Evolutionary conservation across 1,284 basidiomycete species (phyloP), one percentile per base, ranked within the genome.

Genomic region (Boletus smithii): DNA sequence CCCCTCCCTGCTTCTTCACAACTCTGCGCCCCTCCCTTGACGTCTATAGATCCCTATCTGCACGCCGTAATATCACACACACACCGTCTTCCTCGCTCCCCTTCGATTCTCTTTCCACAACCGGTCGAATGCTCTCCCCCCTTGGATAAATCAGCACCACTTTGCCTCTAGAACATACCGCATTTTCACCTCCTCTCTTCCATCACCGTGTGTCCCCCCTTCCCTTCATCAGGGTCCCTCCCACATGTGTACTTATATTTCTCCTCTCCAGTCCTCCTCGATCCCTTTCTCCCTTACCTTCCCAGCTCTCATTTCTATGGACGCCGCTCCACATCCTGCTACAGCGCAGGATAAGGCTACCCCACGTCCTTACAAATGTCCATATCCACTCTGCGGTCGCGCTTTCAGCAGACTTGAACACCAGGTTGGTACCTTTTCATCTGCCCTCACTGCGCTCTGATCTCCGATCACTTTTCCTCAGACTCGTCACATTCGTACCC

Each of bases 401-500:
- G 91, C 91, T 0, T 95, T 95, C 69, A 92, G 89, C 66, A 76
- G 93, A 49, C 79, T 95, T 17, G 93, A 95, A 69, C 93, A 97
- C 68, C 91, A 93, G 81, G 92, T 90, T 58, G 53, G 80, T 73
- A 14, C 50, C 18, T 13, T 44, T 48, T 42, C 44, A 36, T 42
- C 49, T 49, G 31, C 57, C 22, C 13, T 47, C 48, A 43, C 51
- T 18, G 41, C 53, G 36, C 49, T 23, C 55, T 56, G 44, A 54
- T 54, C 48, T 34, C 53, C 58, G 41, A 51, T 59, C 56, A 24
- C 22, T n/a, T 33, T 35, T 44, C 39, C 20, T 0, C 69, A 98
- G 89, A 99, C 95, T 17, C 87, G 95, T 49, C 95, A 99, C 67
- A 95, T 98, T 48, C 88, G 95, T 49, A 99, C 95, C 0, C 95